These are phyloP conservation scores for Solanum chilense DNA, from an alignment of 257 asterid genomes.

Conservation along the genomic window DNA sequence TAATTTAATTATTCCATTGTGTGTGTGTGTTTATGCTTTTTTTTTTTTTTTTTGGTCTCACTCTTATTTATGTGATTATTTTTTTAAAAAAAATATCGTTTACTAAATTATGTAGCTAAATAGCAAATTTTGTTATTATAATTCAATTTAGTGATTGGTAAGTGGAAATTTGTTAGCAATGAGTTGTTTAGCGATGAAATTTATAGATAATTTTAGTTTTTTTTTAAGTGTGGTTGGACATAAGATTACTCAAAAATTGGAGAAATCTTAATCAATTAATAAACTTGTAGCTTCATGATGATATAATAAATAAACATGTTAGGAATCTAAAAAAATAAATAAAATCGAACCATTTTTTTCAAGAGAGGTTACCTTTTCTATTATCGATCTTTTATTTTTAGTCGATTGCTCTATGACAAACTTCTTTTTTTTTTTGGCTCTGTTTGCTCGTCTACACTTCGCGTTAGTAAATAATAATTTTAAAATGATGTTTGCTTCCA, in stretches of 20 bases:
- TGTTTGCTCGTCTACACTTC: no score
- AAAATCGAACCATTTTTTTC: neutral
- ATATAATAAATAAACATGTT: neutral
- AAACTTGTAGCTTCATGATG: neutral
- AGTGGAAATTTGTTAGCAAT: neutral
- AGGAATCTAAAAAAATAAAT: neutral
- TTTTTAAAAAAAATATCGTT: no score
- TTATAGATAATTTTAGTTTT: neutral
- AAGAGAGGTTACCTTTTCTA: fast-evolving
- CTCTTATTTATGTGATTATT: neutral
- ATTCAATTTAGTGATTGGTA: neutral
- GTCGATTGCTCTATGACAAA: neutral
- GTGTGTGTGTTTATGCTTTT: neutral
- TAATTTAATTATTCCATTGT: neutral
- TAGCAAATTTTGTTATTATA: neutral
- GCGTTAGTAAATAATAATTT: no score
- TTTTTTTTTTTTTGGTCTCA: neutral
- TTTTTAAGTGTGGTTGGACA: neutral
- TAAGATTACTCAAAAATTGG: neutral
- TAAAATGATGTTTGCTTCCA: neutral
- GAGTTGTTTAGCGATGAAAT: neutral
- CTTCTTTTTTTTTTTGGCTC: no score
- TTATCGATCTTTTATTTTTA: neutral
- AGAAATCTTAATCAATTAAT: neutral
- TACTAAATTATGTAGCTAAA: neutral